Conservation (phyloP, 1,284 basidiomycete genomes). For the Sparassis latifolia region DNA sequence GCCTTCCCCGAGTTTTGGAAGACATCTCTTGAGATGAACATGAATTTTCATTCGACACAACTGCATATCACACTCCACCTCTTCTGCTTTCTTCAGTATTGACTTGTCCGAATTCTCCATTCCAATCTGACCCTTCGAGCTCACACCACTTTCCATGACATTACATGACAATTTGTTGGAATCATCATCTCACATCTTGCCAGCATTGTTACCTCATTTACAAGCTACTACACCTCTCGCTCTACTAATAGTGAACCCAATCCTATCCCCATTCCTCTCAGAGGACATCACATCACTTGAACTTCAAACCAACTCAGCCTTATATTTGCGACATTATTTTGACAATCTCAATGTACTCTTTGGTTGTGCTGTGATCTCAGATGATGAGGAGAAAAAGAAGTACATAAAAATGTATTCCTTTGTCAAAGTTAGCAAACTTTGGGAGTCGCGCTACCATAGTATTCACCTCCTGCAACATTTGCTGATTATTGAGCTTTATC, state of each 20-base stretch:
- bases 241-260: neutral
- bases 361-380: neutral
- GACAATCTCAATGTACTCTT: slow-evolving; percentile 8
- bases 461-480: neutral
- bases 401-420: slow-evolving; percentile 3
- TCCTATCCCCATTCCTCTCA: slow-evolving; percentile 6
- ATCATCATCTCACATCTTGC: neutral
- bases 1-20: neutral
- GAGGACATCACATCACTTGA: slow-evolving; percentile 3
- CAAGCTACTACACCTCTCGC: neutral
- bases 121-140: neutral
- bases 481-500: slow-evolving; percentile 6
- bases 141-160: neutral
- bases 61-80: too few relatives aligned
- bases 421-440: slow-evolving; percentile 3
- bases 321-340: slow-evolving; percentile 8
- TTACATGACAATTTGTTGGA: neutral
- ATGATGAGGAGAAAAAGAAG: slow-evolving; percentile 3
- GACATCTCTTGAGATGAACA: neutral
- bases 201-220: neutral
- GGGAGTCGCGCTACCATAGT: slow-evolving; percentile 2
- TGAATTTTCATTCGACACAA: too few relatives aligned
- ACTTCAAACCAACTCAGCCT: slow-evolving; percentile 4
- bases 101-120: neutral
- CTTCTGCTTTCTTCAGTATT: neutral